phyloP scores from a whole-genome alignment of 2,329 filamentous ascomycete species.

The Sarocladium kiliense region DNA sequence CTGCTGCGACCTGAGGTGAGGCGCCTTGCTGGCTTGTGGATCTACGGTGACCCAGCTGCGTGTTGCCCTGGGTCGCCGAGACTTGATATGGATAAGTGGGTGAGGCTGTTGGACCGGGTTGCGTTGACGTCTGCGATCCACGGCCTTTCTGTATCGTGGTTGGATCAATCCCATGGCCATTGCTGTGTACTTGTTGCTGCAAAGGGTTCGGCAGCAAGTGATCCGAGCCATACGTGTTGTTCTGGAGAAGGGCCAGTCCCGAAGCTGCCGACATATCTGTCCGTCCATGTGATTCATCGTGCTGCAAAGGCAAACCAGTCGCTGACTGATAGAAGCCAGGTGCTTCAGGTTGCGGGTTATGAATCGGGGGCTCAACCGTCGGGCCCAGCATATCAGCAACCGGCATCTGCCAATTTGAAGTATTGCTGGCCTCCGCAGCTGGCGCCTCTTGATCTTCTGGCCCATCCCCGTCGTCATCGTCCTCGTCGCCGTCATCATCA shows the following conservation, averaged over 20 bases:
- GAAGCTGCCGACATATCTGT: slow-evolving; percentile 5
- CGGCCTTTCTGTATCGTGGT: not conserved
- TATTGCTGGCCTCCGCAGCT: not conserved
- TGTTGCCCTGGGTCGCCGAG: not conserved
- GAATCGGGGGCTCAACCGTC: slow-evolving; percentile 3
- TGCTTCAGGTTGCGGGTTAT: slow-evolving; percentile 6
- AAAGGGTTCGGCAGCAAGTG: not conserved
- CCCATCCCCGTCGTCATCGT: slow-evolving; percentile 14
- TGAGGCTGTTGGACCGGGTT: not conserved
- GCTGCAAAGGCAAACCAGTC: slow-evolving; percentile 4
- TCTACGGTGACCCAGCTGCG: not conserved
- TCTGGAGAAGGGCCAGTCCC: not conserved
- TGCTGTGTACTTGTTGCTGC: not conserved
- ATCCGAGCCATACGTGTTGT: not conserved
- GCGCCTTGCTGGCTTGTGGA: not conserved
- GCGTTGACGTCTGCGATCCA: not conserved
- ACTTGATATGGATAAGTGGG: not conserved
- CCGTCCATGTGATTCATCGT: not conserved
- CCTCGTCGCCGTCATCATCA: slow-evolving; percentile 14
- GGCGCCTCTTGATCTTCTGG: slow-evolving; percentile 11
- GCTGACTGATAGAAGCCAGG: slow-evolving; percentile 9
- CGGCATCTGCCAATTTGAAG: slow-evolving; percentile 11
- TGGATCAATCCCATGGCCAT: not conserved
- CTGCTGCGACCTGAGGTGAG: not conserved
- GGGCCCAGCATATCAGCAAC: slow-evolving; percentile 12